Evolutionary conservation across 805 yeast genomes (phyloP).

Genomic region (Lachancea sp.): DNA sequence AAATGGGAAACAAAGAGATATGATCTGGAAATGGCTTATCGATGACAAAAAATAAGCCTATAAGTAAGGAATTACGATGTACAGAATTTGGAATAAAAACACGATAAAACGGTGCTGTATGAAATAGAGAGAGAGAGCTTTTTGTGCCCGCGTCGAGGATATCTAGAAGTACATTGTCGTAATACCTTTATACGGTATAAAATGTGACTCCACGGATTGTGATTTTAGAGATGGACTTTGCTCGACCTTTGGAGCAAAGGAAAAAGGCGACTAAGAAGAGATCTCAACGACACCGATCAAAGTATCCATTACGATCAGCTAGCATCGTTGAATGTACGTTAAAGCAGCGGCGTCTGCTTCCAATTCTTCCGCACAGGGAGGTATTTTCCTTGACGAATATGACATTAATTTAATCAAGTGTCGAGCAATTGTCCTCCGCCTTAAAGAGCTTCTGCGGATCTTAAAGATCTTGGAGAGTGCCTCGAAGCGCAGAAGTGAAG

Average conservation of each 20-base stretch:
- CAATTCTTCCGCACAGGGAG: slow-evolving; percentile 31
- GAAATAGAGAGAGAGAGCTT: no score
- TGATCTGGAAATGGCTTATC: slow-evolving; percentile 52
- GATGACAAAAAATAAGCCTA: slow-evolving; percentile 35
- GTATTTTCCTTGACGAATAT: slow-evolving; percentile 38
- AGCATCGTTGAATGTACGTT: slow-evolving; percentile 30
- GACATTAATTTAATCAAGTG: slow-evolving; percentile 58
- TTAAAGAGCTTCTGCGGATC: slow-evolving; percentile 35
- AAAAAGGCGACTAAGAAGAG: no score
- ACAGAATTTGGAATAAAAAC: no score
- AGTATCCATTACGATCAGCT: not conserved
- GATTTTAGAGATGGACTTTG: no score
- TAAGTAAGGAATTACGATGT: no score
- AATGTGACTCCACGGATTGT: not conserved
- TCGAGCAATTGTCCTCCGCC: slow-evolving; percentile 45
- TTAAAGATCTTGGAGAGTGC: slow-evolving; percentile 29
- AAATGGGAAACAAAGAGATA: slow-evolving; percentile 36
- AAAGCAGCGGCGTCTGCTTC: slow-evolving; percentile 31
- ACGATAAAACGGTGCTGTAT: no score
- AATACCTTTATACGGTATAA: not conserved
- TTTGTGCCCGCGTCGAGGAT: no score
- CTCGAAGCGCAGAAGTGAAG: slow-evolving; percentile 19
- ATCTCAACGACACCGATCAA: not conserved
- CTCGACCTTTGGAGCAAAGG: no score
- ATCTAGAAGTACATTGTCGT: no score